Base-by-base conservation (phyloP, 2,329 filamentous ascomycete species). In the Claviceps capensis region DNA sequence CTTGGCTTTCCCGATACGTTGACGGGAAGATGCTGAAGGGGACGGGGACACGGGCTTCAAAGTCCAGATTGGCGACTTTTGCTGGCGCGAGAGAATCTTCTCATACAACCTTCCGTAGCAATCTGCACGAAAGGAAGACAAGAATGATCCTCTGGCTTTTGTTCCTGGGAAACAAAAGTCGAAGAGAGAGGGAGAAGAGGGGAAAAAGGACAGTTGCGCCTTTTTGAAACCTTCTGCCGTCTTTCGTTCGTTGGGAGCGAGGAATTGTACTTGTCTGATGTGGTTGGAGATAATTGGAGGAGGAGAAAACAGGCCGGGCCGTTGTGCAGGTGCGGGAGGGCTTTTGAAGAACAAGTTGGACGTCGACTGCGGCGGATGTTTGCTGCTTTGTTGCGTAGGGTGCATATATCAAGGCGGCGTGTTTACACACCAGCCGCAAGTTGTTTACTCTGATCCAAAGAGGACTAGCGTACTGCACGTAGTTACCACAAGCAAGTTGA, bases 1-100 rank as follows among this genome's bases (percentile, higher is more conserved):
- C 62, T 59, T 69, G 69, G 65, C 68, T 69, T 70, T 77, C 77
- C 71, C 86, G 82, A 82, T 96, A 97, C 75, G 89, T 88, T 74
- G 89, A 95, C 79, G 91, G 91, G 83, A 97, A 96, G 86, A 96
- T 86, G 87, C 89, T 96, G 84, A 96, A 95, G 77, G 91, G 91
- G 76, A 97, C 93, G 80, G 91, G 88, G 76, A 96, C 87, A 76
- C 89, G 87, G 77, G 90, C 89, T 86, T 95, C 90, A 93, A 95
- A 96, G 88, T 96, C 90, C 90, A 96, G 90, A 79, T 88, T 96
- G 88, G 77, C 88, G 85, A 85, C 83, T 83, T 86, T 82, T 83
- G 63, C 70, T 71, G 72, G 74, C 75, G 82, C 73, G 69, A 72
- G 73, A 76, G 70, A 72, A 81, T 78, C 77, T 53, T 83, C 83